These are phyloP conservation scores for Euphorbia peplus DNA, from an alignment of 345 rosid species.

Conservation along the genomic window DNA sequence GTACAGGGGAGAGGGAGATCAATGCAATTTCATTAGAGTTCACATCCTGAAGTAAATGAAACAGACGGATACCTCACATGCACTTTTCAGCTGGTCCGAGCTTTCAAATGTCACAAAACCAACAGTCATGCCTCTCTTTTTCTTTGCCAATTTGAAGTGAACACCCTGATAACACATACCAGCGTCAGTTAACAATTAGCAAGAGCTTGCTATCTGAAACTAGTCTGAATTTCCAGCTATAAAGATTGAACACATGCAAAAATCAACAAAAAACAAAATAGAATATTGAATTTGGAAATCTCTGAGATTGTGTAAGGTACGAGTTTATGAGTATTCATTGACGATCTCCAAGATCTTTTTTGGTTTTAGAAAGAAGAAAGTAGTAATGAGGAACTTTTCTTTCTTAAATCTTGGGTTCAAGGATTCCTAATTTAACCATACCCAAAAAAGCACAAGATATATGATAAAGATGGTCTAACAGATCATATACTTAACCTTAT, in stretches of 20 bases:
- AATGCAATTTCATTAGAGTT: constrained; percentile 11
- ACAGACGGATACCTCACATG: constrained; percentile 45
- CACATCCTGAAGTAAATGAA: background rate
- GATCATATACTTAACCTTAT: background rate
- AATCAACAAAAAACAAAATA: background rate
- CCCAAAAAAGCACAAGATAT: background rate
- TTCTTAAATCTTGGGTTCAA: background rate
- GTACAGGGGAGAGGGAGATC: constrained; percentile 11
- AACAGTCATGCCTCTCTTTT: constrained; percentile 74
- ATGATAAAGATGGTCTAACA: background rate
- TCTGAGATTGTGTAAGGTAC: background rate
- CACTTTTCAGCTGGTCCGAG: constrained; percentile 54
- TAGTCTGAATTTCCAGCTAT: background rate
- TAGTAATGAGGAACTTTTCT: background rate
- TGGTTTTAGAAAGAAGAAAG: too few species aligned
- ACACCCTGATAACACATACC: constrained; percentile 47
- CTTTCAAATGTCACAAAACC: constrained; percentile 79
- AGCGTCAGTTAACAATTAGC: background rate
- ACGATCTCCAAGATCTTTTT: background rate
- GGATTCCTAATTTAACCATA: background rate
- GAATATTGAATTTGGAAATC: background rate
- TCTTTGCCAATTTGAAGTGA: constrained; percentile 58
- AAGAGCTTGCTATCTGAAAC: background rate
- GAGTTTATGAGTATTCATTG: background rate
- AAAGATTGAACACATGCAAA: background rate